A percentile compares a stretch with the other conserved stretches of the same genome.
Evolutionary conservation across 139 green algal genomes (phyloP).

Genomic region (Pleodorina starrii): DNA sequence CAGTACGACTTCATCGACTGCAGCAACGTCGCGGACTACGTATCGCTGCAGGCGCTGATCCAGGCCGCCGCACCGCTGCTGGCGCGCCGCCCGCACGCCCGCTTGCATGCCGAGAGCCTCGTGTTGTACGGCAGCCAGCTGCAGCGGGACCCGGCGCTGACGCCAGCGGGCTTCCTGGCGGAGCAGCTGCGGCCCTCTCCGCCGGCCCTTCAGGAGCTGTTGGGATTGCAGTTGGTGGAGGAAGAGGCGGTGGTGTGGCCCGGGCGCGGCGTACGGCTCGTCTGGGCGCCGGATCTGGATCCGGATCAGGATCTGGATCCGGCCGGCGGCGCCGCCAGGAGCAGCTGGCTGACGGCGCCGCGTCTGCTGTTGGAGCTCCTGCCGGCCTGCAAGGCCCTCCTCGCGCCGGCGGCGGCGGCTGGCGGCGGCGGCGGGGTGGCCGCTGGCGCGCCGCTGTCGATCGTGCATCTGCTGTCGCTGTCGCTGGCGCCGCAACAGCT

Average conservation of each 20-base stretch:
- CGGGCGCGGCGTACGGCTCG: not conserved
- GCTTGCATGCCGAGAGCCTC: constrained; percentile 10
- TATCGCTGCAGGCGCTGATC: constrained; percentile 23
- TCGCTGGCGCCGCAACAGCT: not conserved
- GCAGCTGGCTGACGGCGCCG: constrained; percentile 13
- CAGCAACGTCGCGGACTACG: constrained; percentile 48
- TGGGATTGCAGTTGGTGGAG: constrained; percentile 7
- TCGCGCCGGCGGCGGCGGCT: not conserved
- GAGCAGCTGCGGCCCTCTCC: not conserved
- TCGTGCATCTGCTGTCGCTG: constrained; percentile 17
- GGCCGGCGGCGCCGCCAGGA: not conserved
- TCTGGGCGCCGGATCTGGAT: not conserved
- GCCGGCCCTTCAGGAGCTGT: not conserved
- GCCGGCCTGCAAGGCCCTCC: constrained; percentile 12
- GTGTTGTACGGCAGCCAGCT: not conserved
- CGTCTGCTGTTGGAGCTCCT: constrained; percentile 52
- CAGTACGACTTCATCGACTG: constrained; percentile 54
- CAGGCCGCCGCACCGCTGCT: constrained; percentile 17
- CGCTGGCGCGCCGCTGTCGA: not conserved
- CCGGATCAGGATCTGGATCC: not conserved
- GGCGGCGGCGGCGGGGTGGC: not conserved
- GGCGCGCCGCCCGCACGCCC: not conserved
- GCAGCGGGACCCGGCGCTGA: not conserved
- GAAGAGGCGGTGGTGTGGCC: not conserved
- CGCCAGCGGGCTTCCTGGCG: not conserved